phyloP scores from a whole-genome alignment of 805 yeast species.

The Kazachstania viticola region DNA sequence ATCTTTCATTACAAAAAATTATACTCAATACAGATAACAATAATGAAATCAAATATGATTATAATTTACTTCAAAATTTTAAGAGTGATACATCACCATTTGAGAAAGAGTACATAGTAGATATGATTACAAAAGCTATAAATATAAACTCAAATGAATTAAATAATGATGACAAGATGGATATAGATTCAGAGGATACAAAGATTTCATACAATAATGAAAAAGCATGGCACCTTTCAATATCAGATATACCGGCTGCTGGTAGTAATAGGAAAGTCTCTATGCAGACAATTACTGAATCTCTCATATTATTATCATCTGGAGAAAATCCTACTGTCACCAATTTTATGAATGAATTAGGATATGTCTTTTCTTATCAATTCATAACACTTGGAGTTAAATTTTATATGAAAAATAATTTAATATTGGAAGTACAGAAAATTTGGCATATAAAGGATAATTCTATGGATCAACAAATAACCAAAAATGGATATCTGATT shows the following conservation, averaged over 20 bases:
- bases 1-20: conserved; percentile 12
- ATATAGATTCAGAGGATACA: conserved; percentile 1
- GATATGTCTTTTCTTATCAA: conserved; percentile 48
- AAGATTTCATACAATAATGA: background rate
- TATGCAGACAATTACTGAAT: conserved; percentile 57
- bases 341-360: conserved; percentile 45
- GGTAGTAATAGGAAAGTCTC: conserved; percentile 47
- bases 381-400: conserved; percentile 21
- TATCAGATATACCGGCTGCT: conserved; percentile 66
- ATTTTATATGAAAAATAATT: conserved; percentile 18
- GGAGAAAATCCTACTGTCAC: conserved; percentile 26
- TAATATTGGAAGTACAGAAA: conserved; percentile 20
- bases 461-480: conserved; percentile 34
- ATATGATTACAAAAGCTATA: conserved; percentile 1
- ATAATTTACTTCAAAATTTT: conserved; percentile 10
- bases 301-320: conserved; percentile 24
- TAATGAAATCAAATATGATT: conserved; percentile 6
- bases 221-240: conserved; percentile 48
- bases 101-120: conserved; percentile 2
- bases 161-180: conserved; percentile 1
- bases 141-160: background rate
- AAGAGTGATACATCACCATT: conserved; percentile 9
- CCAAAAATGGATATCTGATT: conserved; percentile 44
- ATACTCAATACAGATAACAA: background rate
- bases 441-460: conserved; percentile 21